phyloP scores from a whole-genome alignment of 371 early-diverging fungal species.

The Mucor sp. region DNA sequence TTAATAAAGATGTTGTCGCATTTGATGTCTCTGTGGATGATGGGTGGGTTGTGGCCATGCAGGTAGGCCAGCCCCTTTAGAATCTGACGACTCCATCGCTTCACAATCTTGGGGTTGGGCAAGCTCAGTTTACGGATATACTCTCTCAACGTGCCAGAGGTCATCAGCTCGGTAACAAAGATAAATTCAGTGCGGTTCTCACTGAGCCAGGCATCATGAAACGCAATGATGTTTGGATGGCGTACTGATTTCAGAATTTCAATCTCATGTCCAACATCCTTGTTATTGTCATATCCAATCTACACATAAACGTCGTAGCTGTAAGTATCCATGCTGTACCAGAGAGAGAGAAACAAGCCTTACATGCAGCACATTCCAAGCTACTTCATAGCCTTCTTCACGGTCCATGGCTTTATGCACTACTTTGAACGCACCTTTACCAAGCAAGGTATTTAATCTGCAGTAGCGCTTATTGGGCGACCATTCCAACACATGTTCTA shows the following conservation, averaged over 20 bases:
- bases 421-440: slow-evolving; percentile 87
- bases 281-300: slow-evolving; percentile 66
- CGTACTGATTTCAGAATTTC: slow-evolving; percentile 80
- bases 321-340: slow-evolving; percentile 19
- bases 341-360: slow-evolving; percentile 15
- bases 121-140: slow-evolving; percentile 71
- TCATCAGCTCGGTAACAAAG: slow-evolving; percentile 95
- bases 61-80: slow-evolving; percentile 83
- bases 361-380: slow-evolving; percentile 82
- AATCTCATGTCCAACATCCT: slow-evolving; percentile 76
- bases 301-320: slow-evolving; percentile 12
- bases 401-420: slow-evolving; percentile 90
- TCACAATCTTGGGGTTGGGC: slow-evolving; percentile 72
- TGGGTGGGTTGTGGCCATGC: slow-evolving; percentile 82
- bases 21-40: slow-evolving; percentile 90
- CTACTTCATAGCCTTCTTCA: slow-evolving; percentile 92
- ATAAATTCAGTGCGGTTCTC: slow-evolving; percentile 71
- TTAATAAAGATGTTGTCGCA: slow-evolving; percentile 92
- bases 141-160: slow-evolving; percentile 80
- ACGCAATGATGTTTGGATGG: slow-evolving; percentile 86
- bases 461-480: slow-evolving; percentile 73
- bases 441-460: slow-evolving; percentile 56
- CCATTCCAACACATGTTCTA: slow-evolving; percentile 68
- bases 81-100: slow-evolving; percentile 81
- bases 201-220: slow-evolving; percentile 74